Evolutionary conservation across 129 eudicot species (phyloP), one percentile per base, ranked within the genome.

Genomic region (Helianthus tuberosus): DNA sequence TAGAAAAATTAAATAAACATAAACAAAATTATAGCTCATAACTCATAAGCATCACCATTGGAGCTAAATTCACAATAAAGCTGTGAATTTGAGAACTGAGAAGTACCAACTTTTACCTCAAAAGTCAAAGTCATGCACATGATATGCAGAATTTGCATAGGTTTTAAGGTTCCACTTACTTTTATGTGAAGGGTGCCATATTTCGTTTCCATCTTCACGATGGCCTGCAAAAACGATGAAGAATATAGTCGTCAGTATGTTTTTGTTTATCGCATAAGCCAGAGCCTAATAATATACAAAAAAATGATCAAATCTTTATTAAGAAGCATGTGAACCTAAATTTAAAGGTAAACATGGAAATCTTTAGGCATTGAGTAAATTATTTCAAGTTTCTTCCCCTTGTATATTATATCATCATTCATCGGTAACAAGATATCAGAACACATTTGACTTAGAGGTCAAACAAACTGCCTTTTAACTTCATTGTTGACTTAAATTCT

Each of bases 171-270:
- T 70, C 17, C 41, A 63, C 89, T 74, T 80, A 94, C 98, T 84
- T 90, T 88, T 68, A 90, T 90, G 83, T 74, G 97, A 77, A 90
- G 87, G 20, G 85, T 77, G 9, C 98, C 98, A 68, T 82, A 75
- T 47, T 88, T 75, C 5, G 98, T 93, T 53, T 86, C 91, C 85
- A 93, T 74, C 69, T 86, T 96, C 76, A 90, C 75, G n/a, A 90
- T 94, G 27, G 96, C 96, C 98, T 94, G 84, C 73, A 82, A 57
- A 73, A 63, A 78, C 41, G 25, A 69, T 70, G 35, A 57, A 69
- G 23, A 27, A 16, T 6, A 72, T 8, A 27, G 14, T 65, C 46
- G 14, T 65, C 46, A 75, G 23, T 20, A 20, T 20, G 23, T 20
- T 20, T 20, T 20, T 20, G 68, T 74, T 36, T 36, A 57, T n/a